Evolutionary conservation across 768 basidiomycete genomes (phyloP), one percentile per base, ranked within the genome.

Genomic region (Tulasnella sp.): DNA sequence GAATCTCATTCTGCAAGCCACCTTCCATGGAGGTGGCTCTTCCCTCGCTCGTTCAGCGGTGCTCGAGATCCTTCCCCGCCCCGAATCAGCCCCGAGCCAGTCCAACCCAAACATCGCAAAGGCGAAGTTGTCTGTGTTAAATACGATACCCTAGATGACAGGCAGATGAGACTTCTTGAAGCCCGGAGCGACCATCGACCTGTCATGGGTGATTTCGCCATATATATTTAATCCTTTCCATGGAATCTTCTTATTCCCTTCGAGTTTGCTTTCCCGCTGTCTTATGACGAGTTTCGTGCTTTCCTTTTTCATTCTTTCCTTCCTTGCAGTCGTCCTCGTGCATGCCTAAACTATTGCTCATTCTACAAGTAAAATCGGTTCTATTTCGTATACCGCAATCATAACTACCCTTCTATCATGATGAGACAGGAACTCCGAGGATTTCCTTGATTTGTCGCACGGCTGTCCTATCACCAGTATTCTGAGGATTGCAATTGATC

Each of bases 121-220:
- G 94, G 94, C 2, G 92, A 94, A 67, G 85, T 96, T 2, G 82
- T 89, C 8, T 93, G 92, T 80, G 81, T 94, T 3, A 83, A 84
- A 58, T 96, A 96, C 80, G 83, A 87, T 78, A 92, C 91, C 17
- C 85, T 95, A 25, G 89, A 91, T 78, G 93, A 96, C 81, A 85
- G 86, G 38, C 88, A 85, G 8, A 94, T 96, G 91, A 86, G 89
- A 52, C 85, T 87, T 76, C 82, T 96, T 74, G 91, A 92, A 81
- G 93, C 91, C 19, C 86, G 91, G 58, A 92, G 91, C 79, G 93
- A 96, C 82, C 93, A 96, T 81, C 84, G 93, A 45, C 93, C 93
- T 0, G 93, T 95, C n/a, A 88, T 93, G 77, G 92, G 92, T 75
- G 87, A 88, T 31, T 94, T 92, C 80, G 88, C 88, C 54, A 85